Conservation (phyloP, 108 stramenopile genomes). For the Nannochloropsis gaditana region DNA sequence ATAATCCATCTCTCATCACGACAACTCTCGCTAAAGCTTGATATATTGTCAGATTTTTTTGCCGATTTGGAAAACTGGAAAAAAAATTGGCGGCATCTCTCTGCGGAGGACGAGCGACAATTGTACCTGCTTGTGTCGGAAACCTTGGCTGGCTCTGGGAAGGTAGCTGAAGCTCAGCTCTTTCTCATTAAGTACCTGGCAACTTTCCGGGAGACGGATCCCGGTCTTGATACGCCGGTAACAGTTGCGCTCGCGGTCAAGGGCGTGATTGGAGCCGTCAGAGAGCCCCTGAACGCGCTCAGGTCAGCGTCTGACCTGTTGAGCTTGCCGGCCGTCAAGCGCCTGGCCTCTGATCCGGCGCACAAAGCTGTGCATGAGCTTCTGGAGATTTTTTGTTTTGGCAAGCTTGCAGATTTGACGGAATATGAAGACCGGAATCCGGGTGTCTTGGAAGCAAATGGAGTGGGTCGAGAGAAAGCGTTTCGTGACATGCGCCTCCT, state of each 20-base stretch:
- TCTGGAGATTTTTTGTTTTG: background rate
- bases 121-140: conserved; percentile 17
- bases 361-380: conserved; percentile 8
- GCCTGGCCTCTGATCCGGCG: background rate
- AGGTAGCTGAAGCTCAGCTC: background rate
- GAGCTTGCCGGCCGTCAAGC: conserved; percentile 4
- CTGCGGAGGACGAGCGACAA: background rate
- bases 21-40: background rate
- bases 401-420: background rate
- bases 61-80: background rate
- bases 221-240: background rate
- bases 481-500: background rate
- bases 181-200: background rate
- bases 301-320: background rate
- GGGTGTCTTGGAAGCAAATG: background rate
- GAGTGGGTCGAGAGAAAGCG: conserved; percentile 1
- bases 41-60: background rate
- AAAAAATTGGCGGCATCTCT: background rate
- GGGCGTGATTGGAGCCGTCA: conserved; percentile 15
- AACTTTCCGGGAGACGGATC: background rate
- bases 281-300: background rate
- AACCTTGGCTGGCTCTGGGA: background rate
- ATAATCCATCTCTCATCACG: background rate
- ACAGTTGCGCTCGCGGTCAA: background rate
- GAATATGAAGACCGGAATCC: background rate